Evolutionary conservation across 768 basidiomycete genomes (phyloP), one percentile per base, ranked within the genome.

Genomic region (Mycena galopus): DNA sequence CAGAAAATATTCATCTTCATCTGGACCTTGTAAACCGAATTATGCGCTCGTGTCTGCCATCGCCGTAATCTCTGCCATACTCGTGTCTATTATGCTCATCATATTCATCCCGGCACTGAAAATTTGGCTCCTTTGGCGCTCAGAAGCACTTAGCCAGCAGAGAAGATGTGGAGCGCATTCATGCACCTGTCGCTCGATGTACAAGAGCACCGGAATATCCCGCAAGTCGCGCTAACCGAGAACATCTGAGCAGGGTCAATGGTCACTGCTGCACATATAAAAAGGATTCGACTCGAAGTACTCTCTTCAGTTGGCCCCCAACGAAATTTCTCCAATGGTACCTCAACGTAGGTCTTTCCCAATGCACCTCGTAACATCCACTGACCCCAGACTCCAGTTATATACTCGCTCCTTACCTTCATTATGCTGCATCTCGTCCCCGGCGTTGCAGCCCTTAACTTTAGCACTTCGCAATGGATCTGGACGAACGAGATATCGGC

Each of bases 401-500:
- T 61, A 39, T 71, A 59, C 16, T 57, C 53, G 21, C 63, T 70
- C 39, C 72, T 65, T 60, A 61, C 65, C 37, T 44, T 57, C 61
- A 56, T 57, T 67, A 57, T 73, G 65, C 59, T 71, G 66, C 35
- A 73, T 74, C 53, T 67, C 66, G n/a, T 59, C 67, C 72, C 56
- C 25, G 65, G 53, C 50, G 58, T 61, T 39, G 42, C 62, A 25
- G 67, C 67, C 17, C 71, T 75, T 21, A 61, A 59, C 68, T 70
- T 73, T 53, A 30, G 35, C 27, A 25, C 30, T 6, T 69, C 69
- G 55, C 44, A n/a, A 25, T 83, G 82, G 81, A 82, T 84, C 60
- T 84, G 82, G 83, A 80, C 74, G 2, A 68, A 70, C 61, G 79
- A 76, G 9, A 63, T 72, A 16, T 55, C 75, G n/a, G n/a, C 19